Evolutionary conservation across 345 rosid genomes (phyloP).

Genomic region (Lumnitzera racemosa): DNA sequence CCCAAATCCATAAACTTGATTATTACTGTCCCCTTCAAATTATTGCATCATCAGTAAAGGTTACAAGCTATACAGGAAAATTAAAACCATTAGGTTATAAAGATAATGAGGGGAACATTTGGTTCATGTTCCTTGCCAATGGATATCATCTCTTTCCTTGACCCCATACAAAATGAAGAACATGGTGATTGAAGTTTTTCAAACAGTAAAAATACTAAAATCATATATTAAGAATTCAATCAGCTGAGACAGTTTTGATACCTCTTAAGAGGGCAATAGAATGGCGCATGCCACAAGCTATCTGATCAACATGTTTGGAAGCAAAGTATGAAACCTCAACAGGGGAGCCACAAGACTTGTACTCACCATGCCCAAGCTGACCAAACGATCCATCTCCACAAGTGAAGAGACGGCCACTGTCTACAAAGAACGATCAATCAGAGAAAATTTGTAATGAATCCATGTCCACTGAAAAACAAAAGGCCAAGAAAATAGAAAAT

Average conservation of each 20-base stretch:
- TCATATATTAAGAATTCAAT: too few species aligned
- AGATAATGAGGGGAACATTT: too few species aligned
- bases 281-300: conserved; percentile 94
- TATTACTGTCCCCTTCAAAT: conserved; percentile 23
- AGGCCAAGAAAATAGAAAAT: too few species aligned
- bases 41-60: neutral
- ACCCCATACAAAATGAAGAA: neutral
- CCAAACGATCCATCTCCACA: conserved; percentile 95
- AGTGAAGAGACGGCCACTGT: conserved; percentile 50
- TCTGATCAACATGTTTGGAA: conserved; percentile 40
- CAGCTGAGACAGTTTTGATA: conserved; percentile 14
- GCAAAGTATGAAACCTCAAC: conserved; percentile 54
- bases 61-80: too few species aligned
- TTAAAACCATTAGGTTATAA: too few species aligned
- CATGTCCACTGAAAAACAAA: too few species aligned
- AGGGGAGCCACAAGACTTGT: conserved; percentile 39
- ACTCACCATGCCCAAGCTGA: conserved; percentile 92
- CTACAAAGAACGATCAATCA: conserved; percentile 19
- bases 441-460: too few species aligned
- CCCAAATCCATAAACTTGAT: conserved; percentile 71
- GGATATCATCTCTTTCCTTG: too few species aligned
- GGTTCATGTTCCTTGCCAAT: too few species aligned
- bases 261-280: conserved; percentile 75
- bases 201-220: too few species aligned
- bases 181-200: neutral